Percentiles rank a stretch among this genome's conserved stretches.
phyloP scores from a whole-genome alignment of 768 basidiomycete species.

The Tephrocybe sp. region DNA sequence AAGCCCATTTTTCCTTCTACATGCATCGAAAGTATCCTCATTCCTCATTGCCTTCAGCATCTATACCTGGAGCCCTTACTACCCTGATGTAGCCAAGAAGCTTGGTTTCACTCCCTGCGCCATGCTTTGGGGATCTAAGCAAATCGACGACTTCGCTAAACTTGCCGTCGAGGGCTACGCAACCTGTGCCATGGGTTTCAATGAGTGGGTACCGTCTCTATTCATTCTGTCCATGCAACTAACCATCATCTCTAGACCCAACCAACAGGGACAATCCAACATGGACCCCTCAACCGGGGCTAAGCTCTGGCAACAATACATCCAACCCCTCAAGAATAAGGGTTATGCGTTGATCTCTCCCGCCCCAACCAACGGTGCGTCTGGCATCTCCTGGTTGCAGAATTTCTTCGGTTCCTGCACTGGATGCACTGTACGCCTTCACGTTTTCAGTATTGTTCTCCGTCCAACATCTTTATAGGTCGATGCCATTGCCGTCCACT shows the following conservation, averaged over 20 bases:
- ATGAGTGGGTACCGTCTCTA: slow-evolving; percentile 59
- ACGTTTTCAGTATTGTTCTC: background rate
- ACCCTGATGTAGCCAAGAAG: slow-evolving; percentile 34
- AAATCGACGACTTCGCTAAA: slow-evolving; percentile 44
- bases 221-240: background rate
- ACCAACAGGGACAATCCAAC: slow-evolving; percentile 60
- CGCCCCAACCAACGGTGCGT: slow-evolving; percentile 58
- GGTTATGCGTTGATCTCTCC: slow-evolving; percentile 67
- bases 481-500: slow-evolving; percentile 60
- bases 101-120: slow-evolving; percentile 55
- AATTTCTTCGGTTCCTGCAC: slow-evolving; percentile 53
- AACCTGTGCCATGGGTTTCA: slow-evolving; percentile 52
- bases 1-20: slow-evolving; percentile 11
- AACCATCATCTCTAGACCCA: slow-evolving; percentile 48
- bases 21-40: too few species aligned
- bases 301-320: slow-evolving; percentile 55
- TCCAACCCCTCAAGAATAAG: slow-evolving; percentile 50
- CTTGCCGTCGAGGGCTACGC: slow-evolving; percentile 51
- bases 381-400: slow-evolving; percentile 63
- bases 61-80: slow-evolving; percentile 67
- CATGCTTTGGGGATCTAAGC: slow-evolving; percentile 69
- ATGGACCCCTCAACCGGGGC: slow-evolving; percentile 50
- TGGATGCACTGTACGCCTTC: slow-evolving; percentile 48
- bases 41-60: slow-evolving; percentile 27
- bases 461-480: slow-evolving; percentile 34